phyloP scores from a whole-genome alignment of 75 land plant species.

The Pinus taeda region DNA sequence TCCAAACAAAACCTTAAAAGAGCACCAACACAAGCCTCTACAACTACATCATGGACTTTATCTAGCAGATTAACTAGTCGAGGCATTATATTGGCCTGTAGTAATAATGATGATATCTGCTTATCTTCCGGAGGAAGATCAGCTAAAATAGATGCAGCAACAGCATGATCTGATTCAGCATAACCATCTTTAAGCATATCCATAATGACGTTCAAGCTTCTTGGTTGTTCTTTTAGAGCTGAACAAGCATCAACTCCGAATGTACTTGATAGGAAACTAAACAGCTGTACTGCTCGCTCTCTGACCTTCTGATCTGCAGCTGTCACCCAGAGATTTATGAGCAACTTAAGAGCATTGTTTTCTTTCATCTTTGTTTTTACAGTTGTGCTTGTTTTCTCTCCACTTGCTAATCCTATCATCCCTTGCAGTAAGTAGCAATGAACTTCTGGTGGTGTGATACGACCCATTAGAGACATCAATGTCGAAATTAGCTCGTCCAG shows the following conservation, averaged over 20 bases:
- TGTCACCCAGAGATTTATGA: conserved; percentile 19
- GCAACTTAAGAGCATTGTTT: conserved; percentile 12
- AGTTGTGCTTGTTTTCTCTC: conserved; percentile 13
- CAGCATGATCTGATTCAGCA: conserved; percentile 21
- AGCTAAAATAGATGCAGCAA: conserved; percentile 19
- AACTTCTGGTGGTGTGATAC: conserved; percentile 12
- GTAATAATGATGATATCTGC: background rate
- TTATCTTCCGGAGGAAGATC: conserved; percentile 21
- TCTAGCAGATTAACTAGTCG: conserved; percentile 14
- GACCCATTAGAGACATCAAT: conserved; percentile 21
- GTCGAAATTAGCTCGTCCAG: conserved; percentile 17
- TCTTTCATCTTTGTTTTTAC: conserved; percentile 23
- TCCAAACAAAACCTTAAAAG: conserved; percentile 21
- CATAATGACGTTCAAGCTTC: conserved; percentile 12
- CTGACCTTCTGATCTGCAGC: conserved; percentile 6
- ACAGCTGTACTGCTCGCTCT: conserved; percentile 23
- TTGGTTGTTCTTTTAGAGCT: conserved; percentile 19
- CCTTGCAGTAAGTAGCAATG: conserved; percentile 28
- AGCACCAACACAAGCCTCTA: conserved; percentile 32
- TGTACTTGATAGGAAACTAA: conserved; percentile 17
- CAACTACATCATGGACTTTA: conserved; percentile 10
- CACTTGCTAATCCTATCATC: conserved; percentile 24
- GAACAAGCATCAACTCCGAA: conserved; percentile 23
- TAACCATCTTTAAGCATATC: conserved; percentile 12
- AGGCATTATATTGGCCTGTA: conserved; percentile 12